phyloP scores from a whole-genome alignment of 225 moss, liverwort and hornwort genomes.

The Pleurozium schreberi region DNA sequence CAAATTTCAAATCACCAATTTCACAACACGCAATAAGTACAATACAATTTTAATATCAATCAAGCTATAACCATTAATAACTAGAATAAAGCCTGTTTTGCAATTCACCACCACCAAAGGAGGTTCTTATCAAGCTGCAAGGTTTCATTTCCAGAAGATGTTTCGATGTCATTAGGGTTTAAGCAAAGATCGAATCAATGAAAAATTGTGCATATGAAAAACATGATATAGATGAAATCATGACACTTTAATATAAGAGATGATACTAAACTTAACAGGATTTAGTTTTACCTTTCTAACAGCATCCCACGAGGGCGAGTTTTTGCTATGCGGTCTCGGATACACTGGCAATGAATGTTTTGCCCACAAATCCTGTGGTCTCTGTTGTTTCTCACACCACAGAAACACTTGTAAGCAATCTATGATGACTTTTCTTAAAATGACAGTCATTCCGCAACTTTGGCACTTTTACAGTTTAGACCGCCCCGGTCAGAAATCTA shows the following conservation, averaged over 20 bases:
- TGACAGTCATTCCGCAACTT: too few relatives aligned
- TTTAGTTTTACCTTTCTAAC: conserved; percentile 33
- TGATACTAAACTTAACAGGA: background rate
- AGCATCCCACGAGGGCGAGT: conserved; percentile 55
- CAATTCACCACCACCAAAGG: background rate
- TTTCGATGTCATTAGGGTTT: background rate
- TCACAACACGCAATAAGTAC: background rate
- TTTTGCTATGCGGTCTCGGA: conserved; percentile 54
- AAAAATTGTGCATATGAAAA: background rate
- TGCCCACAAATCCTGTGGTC: conserved; percentile 75
- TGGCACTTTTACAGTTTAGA: too few relatives aligned
- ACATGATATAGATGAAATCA: background rate
- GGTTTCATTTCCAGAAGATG: background rate
- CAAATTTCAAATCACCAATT: background rate
- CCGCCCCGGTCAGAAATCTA: too few relatives aligned
- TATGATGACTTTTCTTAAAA: too few relatives aligned
- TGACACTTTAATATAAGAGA: background rate
- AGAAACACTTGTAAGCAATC: background rate
- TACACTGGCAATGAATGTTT: conserved; percentile 54
- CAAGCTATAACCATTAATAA: background rate
- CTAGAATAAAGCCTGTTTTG: background rate
- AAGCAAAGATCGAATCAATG: background rate
- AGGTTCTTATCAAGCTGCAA: background rate
- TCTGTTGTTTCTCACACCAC: conserved; percentile 24
- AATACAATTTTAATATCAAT: background rate